phyloP scores from a whole-genome alignment of 495 filamentous ascomycete species.

The Aspergillus sclerotiicarbonarius region DNA sequence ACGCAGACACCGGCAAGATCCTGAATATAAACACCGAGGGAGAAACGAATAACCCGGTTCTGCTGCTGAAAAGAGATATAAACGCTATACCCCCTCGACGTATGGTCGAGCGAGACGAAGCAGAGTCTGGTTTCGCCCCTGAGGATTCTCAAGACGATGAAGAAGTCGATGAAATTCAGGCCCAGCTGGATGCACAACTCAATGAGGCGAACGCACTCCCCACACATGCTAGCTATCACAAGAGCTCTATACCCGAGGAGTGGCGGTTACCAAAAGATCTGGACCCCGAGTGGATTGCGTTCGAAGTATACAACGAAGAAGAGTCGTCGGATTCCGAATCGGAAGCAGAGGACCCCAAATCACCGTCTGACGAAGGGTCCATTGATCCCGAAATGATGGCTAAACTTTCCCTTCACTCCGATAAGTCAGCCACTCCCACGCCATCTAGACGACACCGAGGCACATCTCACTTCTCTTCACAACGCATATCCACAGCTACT shows the following conservation, averaged over 20 bases:
- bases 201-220: slow-evolving; percentile 40
- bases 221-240: slow-evolving; percentile 24
- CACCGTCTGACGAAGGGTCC: slow-evolving; percentile 23
- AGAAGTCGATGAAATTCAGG: slow-evolving; percentile 52
- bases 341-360: slow-evolving; percentile 40
- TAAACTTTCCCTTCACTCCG: slow-evolving; percentile 37
- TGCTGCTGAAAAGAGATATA: slow-evolving; percentile 81
- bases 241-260: slow-evolving; percentile 40
- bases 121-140: slow-evolving; percentile 24
- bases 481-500: slow-evolving; percentile 30
- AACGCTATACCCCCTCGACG: slow-evolving; percentile 69
- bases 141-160: slow-evolving; percentile 19
- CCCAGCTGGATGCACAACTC: slow-evolving; percentile 68
- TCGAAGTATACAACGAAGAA: slow-evolving; percentile 78
- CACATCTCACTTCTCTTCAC: slow-evolving; percentile 17
- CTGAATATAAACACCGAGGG: slow-evolving; percentile 81
- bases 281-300: slow-evolving; percentile 93
- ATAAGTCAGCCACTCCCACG: slow-evolving; percentile 19
- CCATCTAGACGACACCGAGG: slow-evolving; percentile 19
- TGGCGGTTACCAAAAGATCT: slow-evolving; percentile 76
- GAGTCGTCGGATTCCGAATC: slow-evolving; percentile 59
- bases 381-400: slow-evolving; percentile 41
- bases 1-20: slow-evolving; percentile 92
- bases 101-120: slow-evolving; percentile 52
- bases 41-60: slow-evolving; percentile 79